Evolutionary conservation across 257 asterid genomes (phyloP).

Genomic region (Vinca minor): DNA sequence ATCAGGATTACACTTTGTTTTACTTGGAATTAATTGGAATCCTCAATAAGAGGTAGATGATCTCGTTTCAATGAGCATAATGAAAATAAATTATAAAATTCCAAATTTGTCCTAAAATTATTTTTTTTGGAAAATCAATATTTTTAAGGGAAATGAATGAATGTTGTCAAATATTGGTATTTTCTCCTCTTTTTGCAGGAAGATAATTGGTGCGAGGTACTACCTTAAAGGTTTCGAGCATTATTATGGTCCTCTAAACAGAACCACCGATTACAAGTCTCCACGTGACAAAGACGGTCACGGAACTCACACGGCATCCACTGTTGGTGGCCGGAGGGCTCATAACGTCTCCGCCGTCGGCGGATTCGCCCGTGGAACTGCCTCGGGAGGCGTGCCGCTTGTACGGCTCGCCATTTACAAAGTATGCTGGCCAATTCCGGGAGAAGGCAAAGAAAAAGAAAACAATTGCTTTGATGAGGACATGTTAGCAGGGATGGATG

Average conservation of each 20-base stretch:
- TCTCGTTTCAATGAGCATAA: too few relatives aligned
- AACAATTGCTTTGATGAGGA: constrained; percentile 71
- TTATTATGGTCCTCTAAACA: constrained; percentile 55
- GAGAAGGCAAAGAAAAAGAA: constrained; percentile 40
- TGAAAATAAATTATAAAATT: too few relatives aligned
- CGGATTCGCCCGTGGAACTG: constrained; percentile 73
- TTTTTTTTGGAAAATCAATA: too few relatives aligned
- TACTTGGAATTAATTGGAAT: not conserved
- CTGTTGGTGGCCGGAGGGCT: constrained; percentile 50
- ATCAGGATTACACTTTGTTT: not conserved
- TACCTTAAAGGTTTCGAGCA: constrained; percentile 66
- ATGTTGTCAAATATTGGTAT: too few relatives aligned
- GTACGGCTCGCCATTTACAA: constrained; percentile 84
- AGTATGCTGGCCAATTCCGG: constrained; percentile 79
- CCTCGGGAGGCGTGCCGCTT: constrained; percentile 80
- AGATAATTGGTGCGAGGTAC: constrained; percentile 77
- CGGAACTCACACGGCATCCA: constrained; percentile 88
- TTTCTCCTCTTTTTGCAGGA: constrained; percentile 32
- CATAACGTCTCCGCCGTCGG: constrained; percentile 48
- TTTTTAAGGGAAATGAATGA: too few relatives aligned
- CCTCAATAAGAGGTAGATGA: too few relatives aligned
- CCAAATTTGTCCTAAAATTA: too few relatives aligned
- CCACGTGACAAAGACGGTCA: constrained; percentile 94
- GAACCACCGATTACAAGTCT: constrained; percentile 50
- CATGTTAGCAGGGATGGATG: constrained; percentile 88